Evolutionary conservation across 495 filamentous ascomycete species (phyloP).

Genomic region (Talaromyces wortmannii): DNA sequence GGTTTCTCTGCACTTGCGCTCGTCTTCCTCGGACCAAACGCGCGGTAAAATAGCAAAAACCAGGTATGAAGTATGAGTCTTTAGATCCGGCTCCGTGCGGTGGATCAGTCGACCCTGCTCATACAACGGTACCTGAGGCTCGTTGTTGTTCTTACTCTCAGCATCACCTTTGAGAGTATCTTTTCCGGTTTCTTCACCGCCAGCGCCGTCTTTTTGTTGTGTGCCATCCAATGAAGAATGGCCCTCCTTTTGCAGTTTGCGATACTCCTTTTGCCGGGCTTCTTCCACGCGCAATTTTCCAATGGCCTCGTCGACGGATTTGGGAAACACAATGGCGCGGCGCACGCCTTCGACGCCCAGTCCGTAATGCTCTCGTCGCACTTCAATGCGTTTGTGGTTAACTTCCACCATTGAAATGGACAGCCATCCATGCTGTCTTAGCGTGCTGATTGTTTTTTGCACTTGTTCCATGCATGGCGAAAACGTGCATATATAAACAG

Average conservation of each 20-base stretch:
- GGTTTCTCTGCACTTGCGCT: constrained; percentile 54
- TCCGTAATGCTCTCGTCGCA: constrained; percentile 74
- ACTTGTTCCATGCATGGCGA: constrained; percentile 96
- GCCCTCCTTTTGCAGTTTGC: constrained; percentile 23
- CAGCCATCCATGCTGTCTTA: constrained; percentile 81
- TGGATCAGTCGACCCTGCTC: constrained; percentile 69
- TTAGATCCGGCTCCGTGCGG: constrained; percentile 78
- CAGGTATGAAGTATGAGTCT: constrained; percentile 91
- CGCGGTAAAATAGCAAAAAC: constrained; percentile 86
- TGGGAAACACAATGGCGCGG: constrained; percentile 52
- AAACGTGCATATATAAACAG: constrained; percentile 83
- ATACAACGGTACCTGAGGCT: constrained; percentile 22
- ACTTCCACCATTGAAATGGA: constrained; percentile 89
- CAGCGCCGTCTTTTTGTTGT: constrained; percentile 12
- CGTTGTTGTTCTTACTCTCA: constrained; percentile 10
- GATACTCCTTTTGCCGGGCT: constrained; percentile 49
- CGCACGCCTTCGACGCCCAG: constrained; percentile 50
- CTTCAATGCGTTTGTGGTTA: constrained; percentile 65
- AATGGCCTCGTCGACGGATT: constrained; percentile 72
- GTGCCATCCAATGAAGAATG: constrained; percentile 8
- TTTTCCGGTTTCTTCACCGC: constrained; percentile 7
- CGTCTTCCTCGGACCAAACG: constrained; percentile 79
- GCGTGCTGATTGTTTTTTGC: constrained; percentile 66
- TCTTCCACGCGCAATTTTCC: constrained; percentile 66
- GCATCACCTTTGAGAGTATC: neutral